These are phyloP conservation scores for Posidonia australis DNA, from an alignment of 106 monocot species.

Conservation along the genomic window DNA sequence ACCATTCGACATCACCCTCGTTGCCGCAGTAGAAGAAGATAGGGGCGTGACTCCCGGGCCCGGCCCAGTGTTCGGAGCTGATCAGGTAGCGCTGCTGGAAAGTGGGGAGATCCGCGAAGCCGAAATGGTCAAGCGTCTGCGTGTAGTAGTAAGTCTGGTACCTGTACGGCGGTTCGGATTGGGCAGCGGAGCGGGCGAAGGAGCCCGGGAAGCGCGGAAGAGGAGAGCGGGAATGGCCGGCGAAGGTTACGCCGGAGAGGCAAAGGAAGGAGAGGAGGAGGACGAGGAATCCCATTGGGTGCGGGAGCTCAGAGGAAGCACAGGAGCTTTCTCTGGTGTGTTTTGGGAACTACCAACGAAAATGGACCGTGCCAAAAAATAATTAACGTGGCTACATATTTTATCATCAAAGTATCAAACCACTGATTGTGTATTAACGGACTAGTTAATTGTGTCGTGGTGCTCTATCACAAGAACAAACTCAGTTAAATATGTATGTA, in stretches of 20 bases:
- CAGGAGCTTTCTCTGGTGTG: too few species aligned
- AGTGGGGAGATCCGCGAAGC: slow-evolving; percentile 37
- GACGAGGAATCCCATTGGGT: not conserved
- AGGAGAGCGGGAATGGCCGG: not conserved
- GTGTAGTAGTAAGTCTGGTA: slow-evolving; percentile 63
- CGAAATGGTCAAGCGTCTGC: slow-evolving; percentile 81
- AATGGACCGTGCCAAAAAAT: too few species aligned
- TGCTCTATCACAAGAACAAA: too few species aligned
- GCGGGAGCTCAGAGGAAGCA: too few species aligned
- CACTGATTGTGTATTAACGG: too few species aligned
- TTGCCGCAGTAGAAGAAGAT: slow-evolving; percentile 98
- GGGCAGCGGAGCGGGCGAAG: slow-evolving; percentile 8
- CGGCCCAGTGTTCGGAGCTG: slow-evolving; percentile 19
- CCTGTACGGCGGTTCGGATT: not conserved
- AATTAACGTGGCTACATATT: too few species aligned
- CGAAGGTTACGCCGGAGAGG: not conserved
- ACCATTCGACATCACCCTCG: slow-evolving; percentile 94
- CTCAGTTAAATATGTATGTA: too few species aligned
- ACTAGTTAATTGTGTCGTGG: too few species aligned
- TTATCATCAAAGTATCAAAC: too few species aligned
- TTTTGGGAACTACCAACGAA: too few species aligned
- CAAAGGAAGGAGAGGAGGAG: not conserved
- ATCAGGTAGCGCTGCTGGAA: slow-evolving; percentile 73
- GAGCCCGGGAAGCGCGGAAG: slow-evolving; percentile 13
- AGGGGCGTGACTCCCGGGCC: slow-evolving; percentile 17